A percentile compares a stretch with the other conserved stretches of the same genome.
Evolutionary conservation across 352 stramenopile genomes (phyloP).

Genomic region (Peronosclerospora sorghi): DNA sequence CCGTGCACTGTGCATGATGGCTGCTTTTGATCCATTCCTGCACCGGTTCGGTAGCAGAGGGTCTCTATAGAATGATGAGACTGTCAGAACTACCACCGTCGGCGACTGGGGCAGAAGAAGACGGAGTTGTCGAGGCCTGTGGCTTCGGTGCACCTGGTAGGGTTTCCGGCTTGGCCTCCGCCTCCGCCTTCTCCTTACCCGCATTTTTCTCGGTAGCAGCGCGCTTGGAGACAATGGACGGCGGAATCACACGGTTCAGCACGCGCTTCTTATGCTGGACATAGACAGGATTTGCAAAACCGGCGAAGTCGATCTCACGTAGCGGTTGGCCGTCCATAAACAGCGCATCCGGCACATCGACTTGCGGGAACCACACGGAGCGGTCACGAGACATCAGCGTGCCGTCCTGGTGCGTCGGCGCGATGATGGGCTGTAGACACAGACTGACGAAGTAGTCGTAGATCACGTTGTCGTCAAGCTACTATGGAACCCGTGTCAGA

Average conservation of each 20-base stretch:
- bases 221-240: constrained; percentile 1
- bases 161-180: too few species aligned
- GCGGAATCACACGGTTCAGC: background rate
- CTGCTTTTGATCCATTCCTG: background rate
- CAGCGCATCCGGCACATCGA: background rate
- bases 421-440: background rate
- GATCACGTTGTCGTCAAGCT: background rate
- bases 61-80: too few species aligned
- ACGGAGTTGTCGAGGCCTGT: background rate
- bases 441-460: constrained; percentile 2
- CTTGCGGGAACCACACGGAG: constrained; percentile 1
- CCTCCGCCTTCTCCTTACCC: too few species aligned
- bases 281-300: constrained; percentile 1
- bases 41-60: too few species aligned
- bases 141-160: background rate
- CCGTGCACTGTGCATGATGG: too few species aligned
- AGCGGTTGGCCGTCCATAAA: background rate
- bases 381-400: constrained; percentile 1
- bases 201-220: background rate
- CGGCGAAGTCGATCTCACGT: constrained; percentile 1
- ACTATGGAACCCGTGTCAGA: background rate
- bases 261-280: constrained; percentile 6
- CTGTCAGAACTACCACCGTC: too few species aligned
- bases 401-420: constrained; percentile 3
- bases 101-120: too few species aligned